Evolutionary conservation across 179 eudicot genomes (phyloP).

Genomic region (Silene noctiflora): DNA sequence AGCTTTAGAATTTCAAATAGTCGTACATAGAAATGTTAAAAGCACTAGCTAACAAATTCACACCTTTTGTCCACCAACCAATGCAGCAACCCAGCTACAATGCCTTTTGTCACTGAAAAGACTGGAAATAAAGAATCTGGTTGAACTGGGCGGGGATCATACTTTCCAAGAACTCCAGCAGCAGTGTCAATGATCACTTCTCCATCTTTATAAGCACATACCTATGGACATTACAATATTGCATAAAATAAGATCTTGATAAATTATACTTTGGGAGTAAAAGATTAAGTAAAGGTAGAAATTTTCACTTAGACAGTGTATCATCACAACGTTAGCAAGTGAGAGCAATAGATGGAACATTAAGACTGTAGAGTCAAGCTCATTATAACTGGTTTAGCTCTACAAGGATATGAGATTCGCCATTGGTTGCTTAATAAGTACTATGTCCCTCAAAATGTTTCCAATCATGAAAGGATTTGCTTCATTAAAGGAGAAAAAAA

Average conservation of each 20-base stretch:
- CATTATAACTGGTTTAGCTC: neutral
- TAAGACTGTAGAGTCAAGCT: neutral
- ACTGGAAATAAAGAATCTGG: slow-evolving; percentile 90
- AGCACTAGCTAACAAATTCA: slow-evolving; percentile 12
- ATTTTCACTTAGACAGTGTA: neutral
- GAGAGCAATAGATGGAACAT: neutral
- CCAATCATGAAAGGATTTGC: neutral
- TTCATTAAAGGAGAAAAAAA: neutral
- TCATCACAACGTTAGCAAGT: slow-evolving; percentile 8
- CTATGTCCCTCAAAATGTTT: neutral
- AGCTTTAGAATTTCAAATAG: slow-evolving; percentile 7
- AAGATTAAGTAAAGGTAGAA: neutral
- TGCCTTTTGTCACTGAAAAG: slow-evolving; percentile 88
- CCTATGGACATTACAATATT: slow-evolving; percentile 35
- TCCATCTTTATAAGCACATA: slow-evolving; percentile 98
- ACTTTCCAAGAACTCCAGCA: slow-evolving; percentile 92
- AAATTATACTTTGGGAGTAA: slow-evolving; percentile 2
- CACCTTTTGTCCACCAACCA: slow-evolving; percentile 91
- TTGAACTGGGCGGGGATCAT: slow-evolving; percentile 98
- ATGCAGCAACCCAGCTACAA: slow-evolving; percentile 89
- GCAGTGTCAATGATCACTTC: slow-evolving; percentile 93
- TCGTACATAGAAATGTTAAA: neutral
- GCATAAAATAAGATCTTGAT: slow-evolving; percentile 18
- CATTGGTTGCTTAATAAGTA: neutral
- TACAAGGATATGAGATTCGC: neutral